Evolutionary conservation across 306 rosid species (phyloP), one percentile per base, ranked within the genome.

Genomic region (Dicorynia guianensis): DNA sequence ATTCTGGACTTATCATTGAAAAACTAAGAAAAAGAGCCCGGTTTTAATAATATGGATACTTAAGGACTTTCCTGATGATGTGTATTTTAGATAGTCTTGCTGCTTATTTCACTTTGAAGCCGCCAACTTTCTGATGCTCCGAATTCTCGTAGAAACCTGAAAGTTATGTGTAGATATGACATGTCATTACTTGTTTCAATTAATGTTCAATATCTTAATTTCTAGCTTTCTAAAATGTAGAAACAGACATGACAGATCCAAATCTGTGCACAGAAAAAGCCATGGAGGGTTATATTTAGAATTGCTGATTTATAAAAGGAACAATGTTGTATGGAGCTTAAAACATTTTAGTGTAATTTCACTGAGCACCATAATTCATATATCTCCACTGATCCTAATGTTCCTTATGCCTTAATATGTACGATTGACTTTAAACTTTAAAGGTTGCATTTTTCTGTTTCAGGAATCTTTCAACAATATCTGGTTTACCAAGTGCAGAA

Each of bases 391-490:
- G 65, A 3, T n/a, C 48, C 40, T 57, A 30, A 46, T 36, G 8
- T 52, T 47, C 40, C 53, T 66, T 69, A 38, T 63, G 15, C 12
- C 55, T 58, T 59, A 68, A 52, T 68, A 47, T 69, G 34, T 12
- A 35, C 18, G 48, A 58, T 25, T 11, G 30, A 55, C 20, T 69
- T 68, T 72, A 39, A 42, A 59, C 38, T 78, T 70, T 63, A 34
- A 40, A 74, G 50, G 67, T 30, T 33, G 10, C 57, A 13, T n/a
- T 69, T 75, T 57, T 50, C 68, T 75, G 65, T 76, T 85, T 77
- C 97, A 96, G 99, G 99, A 49, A 78, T 89, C 52, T 86, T 96
- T 88, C 99, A 92, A 78, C 99, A 96, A 68, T 96, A 96, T 85
- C 80, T 96, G 85, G 99, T 96, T 36, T 89, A 81, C 85, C 98